Conservation (phyloP, 1,139 yeast genomes). For the Kodamaea plutei region DNA sequence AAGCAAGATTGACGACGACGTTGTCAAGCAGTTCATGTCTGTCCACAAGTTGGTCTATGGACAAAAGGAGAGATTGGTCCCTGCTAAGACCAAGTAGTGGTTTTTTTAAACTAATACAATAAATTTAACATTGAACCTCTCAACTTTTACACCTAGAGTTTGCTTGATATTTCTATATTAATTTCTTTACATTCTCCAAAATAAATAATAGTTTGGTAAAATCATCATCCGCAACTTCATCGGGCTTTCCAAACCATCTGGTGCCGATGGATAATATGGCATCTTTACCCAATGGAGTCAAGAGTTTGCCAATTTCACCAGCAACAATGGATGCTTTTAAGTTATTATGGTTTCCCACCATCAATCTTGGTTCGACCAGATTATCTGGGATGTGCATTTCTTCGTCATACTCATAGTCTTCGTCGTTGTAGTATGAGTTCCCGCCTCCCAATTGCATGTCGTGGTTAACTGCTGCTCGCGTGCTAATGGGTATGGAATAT, state of each 20-base stretch:
- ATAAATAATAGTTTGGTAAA: constrained; percentile 42
- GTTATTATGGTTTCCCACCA: constrained; percentile 40
- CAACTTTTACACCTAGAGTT: too few relatives aligned
- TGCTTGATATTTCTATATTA: constrained; percentile 10
- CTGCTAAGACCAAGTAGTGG: constrained; percentile 52
- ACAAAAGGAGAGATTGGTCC: constrained; percentile 56
- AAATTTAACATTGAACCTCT: constrained; percentile 5
- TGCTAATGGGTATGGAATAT: constrained; percentile 37
- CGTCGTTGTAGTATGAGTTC: constrained; percentile 2
- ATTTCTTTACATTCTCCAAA: constrained; percentile 28
- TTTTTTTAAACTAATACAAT: constrained; percentile 15
- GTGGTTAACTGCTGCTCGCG: constrained; percentile 24
- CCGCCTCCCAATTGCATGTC: constrained; percentile 4
- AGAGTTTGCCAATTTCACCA: constrained; percentile 40
- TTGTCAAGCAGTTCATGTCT: constrained; percentile 71
- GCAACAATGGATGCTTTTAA: constrained; percentile 40
- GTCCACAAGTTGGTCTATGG: constrained; percentile 83
- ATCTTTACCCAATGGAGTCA: constrained; percentile 27
- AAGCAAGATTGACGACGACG: constrained; percentile 59
- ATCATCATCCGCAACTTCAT: constrained; percentile 30
- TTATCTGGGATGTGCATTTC: constrained; percentile 17
- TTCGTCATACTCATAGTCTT: constrained; percentile 9
- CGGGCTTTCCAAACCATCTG: constrained; percentile 42
- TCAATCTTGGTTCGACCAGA: constrained; percentile 37
- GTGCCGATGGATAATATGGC: constrained; percentile 38